These are phyloP conservation scores for Chalaropsis ovoidea DNA, from an alignment of 2,329 filamentous ascomycete genomes.

Conservation along the genomic window DNA sequence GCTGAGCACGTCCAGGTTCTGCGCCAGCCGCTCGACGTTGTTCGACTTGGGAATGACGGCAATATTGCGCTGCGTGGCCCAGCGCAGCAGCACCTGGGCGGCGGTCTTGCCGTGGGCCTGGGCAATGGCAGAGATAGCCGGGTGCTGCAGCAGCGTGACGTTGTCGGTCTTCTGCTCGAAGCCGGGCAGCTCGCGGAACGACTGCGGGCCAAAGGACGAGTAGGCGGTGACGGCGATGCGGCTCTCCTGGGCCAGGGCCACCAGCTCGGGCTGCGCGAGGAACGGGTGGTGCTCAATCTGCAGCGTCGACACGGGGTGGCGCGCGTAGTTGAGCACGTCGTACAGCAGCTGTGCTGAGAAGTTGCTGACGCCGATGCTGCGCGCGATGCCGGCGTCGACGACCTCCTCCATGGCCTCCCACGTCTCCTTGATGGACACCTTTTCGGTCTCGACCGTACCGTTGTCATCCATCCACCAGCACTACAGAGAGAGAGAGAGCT, in stretches of 20 bases:
- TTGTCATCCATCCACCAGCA: constrained; percentile 24
- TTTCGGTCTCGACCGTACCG: constrained; percentile 30
- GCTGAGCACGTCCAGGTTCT: constrained; percentile 57
- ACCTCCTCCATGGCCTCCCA: constrained; percentile 72
- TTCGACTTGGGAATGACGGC: constrained; percentile 75
- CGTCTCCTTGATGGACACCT: constrained; percentile 67
- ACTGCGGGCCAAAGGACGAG: constrained; percentile 70
- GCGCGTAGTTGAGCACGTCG: constrained; percentile 69
- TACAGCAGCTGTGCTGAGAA: constrained; percentile 69
- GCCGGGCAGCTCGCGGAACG: constrained; percentile 60
- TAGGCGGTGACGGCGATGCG: constrained; percentile 71
- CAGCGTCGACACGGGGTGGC: constrained; percentile 62
- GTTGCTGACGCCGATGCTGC: constrained; percentile 72
- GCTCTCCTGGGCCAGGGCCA: constrained; percentile 59
- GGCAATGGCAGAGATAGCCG: constrained; percentile 54
- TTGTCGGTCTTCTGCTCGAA: constrained; percentile 42
- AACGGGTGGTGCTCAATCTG: constrained; percentile 90
- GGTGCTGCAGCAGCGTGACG: constrained; percentile 60
- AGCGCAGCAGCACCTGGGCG: constrained; percentile 73
- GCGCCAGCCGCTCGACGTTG: constrained; percentile 42
- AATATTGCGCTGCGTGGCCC: constrained; percentile 73
- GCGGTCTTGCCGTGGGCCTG: constrained; percentile 61
- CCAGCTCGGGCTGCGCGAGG: constrained; percentile 62
- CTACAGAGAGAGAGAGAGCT: constrained; percentile 33
- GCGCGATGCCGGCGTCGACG: constrained; percentile 56